These are phyloP conservation scores for Myriosclerotinia scirpicola DNA, from an alignment of 2,329 filamentous ascomycete genomes.

Conservation along the genomic window DNA sequence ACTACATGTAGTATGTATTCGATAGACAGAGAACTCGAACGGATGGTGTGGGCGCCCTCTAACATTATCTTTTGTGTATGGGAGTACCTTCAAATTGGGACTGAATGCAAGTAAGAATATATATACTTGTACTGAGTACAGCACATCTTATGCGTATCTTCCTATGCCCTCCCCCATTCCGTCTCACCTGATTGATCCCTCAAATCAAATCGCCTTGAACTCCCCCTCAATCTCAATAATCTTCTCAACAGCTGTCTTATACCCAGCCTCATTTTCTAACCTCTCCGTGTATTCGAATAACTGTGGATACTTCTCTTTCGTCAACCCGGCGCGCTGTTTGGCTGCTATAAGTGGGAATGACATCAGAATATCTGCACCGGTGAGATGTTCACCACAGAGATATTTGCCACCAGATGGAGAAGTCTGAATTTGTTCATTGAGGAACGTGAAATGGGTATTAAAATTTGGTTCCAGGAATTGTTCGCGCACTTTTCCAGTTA, in stretches of 20 bases:
- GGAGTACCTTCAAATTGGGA: too few species aligned
- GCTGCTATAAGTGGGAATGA: constrained; percentile 52
- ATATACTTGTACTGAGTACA: too few species aligned
- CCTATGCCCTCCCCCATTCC: too few species aligned
- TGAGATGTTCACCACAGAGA: constrained; percentile 50
- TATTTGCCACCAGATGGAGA: constrained; percentile 48
- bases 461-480: constrained; percentile 50
- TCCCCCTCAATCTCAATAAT: constrained; percentile 37
- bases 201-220: neutral
- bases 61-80: too few species aligned
- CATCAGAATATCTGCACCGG: constrained; percentile 54
- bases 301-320: constrained; percentile 47
- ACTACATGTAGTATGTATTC: too few species aligned
- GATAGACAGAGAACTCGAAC: too few species aligned
- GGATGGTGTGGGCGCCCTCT: too few species aligned
- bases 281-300: constrained; percentile 48
- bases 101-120: too few species aligned
- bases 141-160: too few species aligned
- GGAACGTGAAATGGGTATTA: constrained; percentile 49
- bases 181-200: neutral
- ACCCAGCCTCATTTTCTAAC: constrained; percentile 46
- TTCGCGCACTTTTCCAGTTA: constrained; percentile 50
- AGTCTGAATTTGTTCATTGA: constrained; percentile 51
- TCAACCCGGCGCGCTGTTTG: constrained; percentile 40
- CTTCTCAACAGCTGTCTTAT: constrained; percentile 50